Conservation (phyloP, 2,329 filamentous ascomycete species). For the Xylaria sp. region DNA sequence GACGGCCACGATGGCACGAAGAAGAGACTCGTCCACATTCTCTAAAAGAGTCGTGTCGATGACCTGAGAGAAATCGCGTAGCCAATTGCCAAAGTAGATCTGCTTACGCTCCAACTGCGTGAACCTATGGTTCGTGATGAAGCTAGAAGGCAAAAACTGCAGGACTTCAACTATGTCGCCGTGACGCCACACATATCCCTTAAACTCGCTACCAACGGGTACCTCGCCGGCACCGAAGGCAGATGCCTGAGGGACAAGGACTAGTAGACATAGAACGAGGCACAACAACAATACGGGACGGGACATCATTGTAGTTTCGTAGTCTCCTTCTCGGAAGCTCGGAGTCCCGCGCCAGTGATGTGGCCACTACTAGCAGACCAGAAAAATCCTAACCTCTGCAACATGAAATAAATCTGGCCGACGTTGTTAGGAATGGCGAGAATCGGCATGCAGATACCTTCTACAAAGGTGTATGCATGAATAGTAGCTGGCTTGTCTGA, state of each 20-base stretch:
- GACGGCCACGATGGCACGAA: conserved; percentile 64
- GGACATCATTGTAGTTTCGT: conserved; percentile 28
- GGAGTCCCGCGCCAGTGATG: not conserved
- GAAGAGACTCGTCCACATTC: conserved; percentile 62
- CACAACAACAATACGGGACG: conserved; percentile 26
- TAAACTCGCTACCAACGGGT: conserved; percentile 52
- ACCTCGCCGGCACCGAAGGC: conserved; percentile 55
- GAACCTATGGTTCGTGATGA: conserved; percentile 53
- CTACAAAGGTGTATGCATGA: not conserved
- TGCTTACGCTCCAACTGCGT: conserved; percentile 53
- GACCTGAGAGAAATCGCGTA: conserved; percentile 63
- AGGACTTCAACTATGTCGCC: conserved; percentile 54
- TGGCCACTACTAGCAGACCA: not conserved
- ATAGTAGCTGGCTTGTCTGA: not conserved
- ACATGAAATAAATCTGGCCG: not conserved
- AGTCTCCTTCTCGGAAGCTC: not conserved
- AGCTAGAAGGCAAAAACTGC: conserved; percentile 51
- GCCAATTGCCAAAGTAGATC: conserved; percentile 58
- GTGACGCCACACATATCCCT: conserved; percentile 55
- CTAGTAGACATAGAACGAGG: conserved; percentile 50
- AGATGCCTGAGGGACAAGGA: conserved; percentile 47
- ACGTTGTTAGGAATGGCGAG: not conserved
- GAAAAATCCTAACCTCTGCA: not conserved
- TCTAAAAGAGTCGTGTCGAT: conserved; percentile 65
- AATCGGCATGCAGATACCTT: conserved; percentile 7